Evolutionary conservation across 495 filamentous ascomycete species (phyloP), one percentile per base, ranked within the genome.

Genomic region (Daldinia bambusicola): DNA sequence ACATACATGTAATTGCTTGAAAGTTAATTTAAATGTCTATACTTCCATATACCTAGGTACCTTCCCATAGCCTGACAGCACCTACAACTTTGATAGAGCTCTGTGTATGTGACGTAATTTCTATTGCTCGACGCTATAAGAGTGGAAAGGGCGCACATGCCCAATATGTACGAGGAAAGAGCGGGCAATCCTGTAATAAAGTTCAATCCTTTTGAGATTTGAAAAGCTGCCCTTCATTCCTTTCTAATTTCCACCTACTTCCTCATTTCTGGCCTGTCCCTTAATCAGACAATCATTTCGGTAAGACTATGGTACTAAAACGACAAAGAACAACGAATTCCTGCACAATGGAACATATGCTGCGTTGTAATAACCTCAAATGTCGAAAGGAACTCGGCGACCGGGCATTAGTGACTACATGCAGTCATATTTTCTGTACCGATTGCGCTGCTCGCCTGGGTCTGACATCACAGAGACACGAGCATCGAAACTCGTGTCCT

Each of bases 401-500:
- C 52, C 86, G 88, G 60, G 94, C 94, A 4, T 88, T 97, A 0
- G 94, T 98, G 40, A 97, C 95, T 4, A 96, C 92, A 22, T 98
- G 95, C 62, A 97, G 94, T 61, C 95, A 98, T 78, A 90, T 94
- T 61, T 95, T 97, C 80, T 98, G 95, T 76, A 76, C 90, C 8
- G 79, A 84, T 31, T 99, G 95, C 75, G 91, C 93, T 48, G 85
- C 90, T 30, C 80, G 74, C 9, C 83, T 91, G 3, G 91, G 91
- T 2, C 84, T 97, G 26, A 87, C 89, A 0, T 85, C 79, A 26
- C 82, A 87, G 31, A 81, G 82, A 1, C 82, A 85, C 9, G 83
- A 83, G 34, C 73, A 75, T 40, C 83, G 83, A 34, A 85, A 89
- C 45, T 79, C 81, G 4, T 98, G 95, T 76, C 95, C 95, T 56